Percentiles rank a stretch among this genome's conserved stretches.
phyloP scores from a whole-genome alignment of 1,284 basidiomycete genomes.

The Fomitopsis betulina region DNA sequence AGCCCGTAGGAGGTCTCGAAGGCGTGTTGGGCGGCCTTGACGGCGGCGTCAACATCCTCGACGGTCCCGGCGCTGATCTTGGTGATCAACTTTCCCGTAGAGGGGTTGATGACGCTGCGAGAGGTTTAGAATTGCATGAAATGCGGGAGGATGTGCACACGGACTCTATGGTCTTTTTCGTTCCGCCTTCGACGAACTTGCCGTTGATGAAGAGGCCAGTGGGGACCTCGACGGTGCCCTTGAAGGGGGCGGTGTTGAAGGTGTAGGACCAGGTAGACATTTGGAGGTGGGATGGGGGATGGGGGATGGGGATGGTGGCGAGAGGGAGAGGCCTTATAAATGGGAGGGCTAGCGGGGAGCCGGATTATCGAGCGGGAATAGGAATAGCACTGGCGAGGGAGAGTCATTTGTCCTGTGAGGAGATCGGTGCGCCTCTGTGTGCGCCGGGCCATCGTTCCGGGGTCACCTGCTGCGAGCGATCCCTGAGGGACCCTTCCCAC shows the following conservation, averaged over 20 bases:
- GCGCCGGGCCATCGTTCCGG: not conserved
- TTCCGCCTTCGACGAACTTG: conserved; percentile 72
- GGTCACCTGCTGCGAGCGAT: not conserved
- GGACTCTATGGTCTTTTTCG: conserved; percentile 65
- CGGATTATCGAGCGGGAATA: not conserved
- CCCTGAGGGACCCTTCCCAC: not conserved
- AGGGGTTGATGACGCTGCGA: conserved; percentile 76
- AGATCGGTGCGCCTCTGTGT: not conserved
- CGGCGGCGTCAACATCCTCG: conserved; percentile 75
- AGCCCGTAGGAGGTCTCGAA: conserved; percentile 75
- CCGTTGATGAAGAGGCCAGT: conserved; percentile 84
- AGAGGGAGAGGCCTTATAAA: conserved; percentile 3
- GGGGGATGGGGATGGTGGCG: not conserved
- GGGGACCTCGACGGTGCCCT: conserved; percentile 64
- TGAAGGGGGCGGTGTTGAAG: conserved; percentile 64
- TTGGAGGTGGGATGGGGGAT: conserved; percentile 10
- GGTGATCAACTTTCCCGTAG: conserved; percentile 70
- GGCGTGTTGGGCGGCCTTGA: conserved; percentile 74
- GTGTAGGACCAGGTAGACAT: conserved; percentile 46
- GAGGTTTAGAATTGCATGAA: not conserved
- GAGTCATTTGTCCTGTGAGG: not conserved
- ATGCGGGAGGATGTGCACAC: conserved; percentile 20
- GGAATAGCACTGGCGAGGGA: not conserved
- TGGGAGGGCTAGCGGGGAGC: not conserved
- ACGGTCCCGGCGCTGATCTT: conserved; percentile 63